phyloP scores from a whole-genome alignment of 345 rosid species.

The Carallia brachiata region DNA sequence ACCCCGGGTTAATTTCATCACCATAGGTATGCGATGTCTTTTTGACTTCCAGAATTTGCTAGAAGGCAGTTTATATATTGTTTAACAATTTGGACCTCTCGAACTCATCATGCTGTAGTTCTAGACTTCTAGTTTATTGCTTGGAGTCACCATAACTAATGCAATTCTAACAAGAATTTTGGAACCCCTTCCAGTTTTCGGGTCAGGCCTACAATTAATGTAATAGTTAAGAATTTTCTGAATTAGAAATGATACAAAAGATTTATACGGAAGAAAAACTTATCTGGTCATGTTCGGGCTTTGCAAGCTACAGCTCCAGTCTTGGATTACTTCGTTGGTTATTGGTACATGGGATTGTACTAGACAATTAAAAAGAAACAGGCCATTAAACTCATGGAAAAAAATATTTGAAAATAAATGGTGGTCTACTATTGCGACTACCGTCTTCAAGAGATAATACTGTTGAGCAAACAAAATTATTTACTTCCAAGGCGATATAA shows the following conservation, averaged over 20 bases:
- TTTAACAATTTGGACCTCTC: neutral
- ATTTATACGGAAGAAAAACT: neutral
- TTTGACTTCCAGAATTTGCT: neutral
- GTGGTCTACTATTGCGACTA: slow-evolving; percentile 8
- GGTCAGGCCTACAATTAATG: too few species aligned
- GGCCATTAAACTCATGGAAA: neutral
- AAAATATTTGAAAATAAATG: slow-evolving; percentile 9
- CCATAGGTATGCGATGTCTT: neutral
- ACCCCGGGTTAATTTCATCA: neutral
- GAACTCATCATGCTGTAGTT: too few species aligned
- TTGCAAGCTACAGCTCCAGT: neutral
- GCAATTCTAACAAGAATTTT: too few species aligned
- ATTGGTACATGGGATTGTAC: neutral
- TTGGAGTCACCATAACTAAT: too few species aligned
- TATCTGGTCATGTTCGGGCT: too few species aligned
- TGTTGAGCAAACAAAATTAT: slow-evolving; percentile 5
- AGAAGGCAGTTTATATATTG: too few species aligned
- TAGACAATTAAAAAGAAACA: slow-evolving; percentile 1
- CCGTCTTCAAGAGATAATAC: neutral
- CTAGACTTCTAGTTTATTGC: too few species aligned
- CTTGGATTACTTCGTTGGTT: neutral
- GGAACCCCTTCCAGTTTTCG: too few species aligned
- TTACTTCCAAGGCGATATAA: slow-evolving; percentile 12
- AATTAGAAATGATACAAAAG: too few species aligned
- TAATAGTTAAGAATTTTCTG: too few species aligned